Evolutionary conservation across 2,329 filamentous ascomycete genomes (phyloP), one percentile per base, ranked within the genome.

Genomic region (Aspergillus hortae): DNA sequence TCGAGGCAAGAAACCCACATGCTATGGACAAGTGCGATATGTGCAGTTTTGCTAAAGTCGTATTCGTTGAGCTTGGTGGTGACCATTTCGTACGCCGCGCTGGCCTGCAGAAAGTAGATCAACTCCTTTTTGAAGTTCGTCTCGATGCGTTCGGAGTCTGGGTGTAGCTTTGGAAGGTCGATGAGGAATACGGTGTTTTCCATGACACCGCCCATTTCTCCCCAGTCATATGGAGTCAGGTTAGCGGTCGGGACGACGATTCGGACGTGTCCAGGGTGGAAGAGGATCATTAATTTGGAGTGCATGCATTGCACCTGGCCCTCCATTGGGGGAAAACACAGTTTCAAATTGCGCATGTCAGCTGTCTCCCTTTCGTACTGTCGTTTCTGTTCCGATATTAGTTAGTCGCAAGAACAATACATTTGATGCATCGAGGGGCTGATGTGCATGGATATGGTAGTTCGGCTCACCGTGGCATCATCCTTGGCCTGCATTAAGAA

Each of bases 101-200:
- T 84, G 7, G 85, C 86, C 51, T 76, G 72, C 3, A 95, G 73
- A 62, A 94, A 96, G 62, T 83, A 81, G 19, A 80, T 69, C 23
- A 96, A 75, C 38, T 92, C 87, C 52, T 82, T 78, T 17, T 83
- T 83, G 66, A 96, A 96, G 3, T 65, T 52, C 0, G 82, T 80
- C 6, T 69, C 62, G 9, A 61, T 54, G 56, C 47, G 53, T 2
- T 53, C 42, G 5, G 59, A 43, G 4, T 57, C 42, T 60, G 55
- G 67, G 30, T 49, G 51, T 33, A 58, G 71, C 53, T 60, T 70
- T 5, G 94, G 92, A 7, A 97, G 81, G 67, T 99, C 94, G 58
- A 99, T 92, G n/a, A 97, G 67, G 67, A 96, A 97, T 6, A 92
- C 84, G 61, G 86, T 87, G 69, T 96, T 96, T 71, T 96, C 92